These are phyloP conservation scores for Orychophragmus violaceus DNA, from an alignment of 345 rosid genomes.

Conservation along the genomic window DNA sequence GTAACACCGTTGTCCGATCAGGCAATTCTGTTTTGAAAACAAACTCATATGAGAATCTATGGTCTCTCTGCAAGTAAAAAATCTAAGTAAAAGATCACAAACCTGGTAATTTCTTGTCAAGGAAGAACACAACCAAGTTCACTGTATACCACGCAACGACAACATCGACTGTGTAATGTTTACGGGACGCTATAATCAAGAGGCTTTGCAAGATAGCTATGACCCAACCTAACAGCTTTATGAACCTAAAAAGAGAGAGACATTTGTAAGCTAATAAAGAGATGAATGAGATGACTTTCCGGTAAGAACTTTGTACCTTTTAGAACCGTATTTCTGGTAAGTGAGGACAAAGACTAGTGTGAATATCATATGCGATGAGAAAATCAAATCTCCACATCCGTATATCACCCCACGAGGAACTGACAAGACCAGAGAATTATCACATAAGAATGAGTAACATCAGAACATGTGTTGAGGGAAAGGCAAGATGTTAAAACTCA, in stretches of 20 bases:
- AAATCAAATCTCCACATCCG: constrained; percentile 97
- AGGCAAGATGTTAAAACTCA: constrained; percentile 22
- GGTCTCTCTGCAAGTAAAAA: background rate
- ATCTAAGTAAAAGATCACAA: background rate
- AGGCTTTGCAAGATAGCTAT: constrained; percentile 79
- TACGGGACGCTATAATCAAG: constrained; percentile 85
- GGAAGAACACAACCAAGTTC: constrained; percentile 79
- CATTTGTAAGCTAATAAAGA: background rate
- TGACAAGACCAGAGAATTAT: constrained; percentile 32
- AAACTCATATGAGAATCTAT: constrained; percentile 14
- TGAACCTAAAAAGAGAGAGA: constrained; percentile 37
- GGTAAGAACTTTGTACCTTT: constrained; percentile 45
- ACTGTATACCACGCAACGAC: constrained; percentile 99
- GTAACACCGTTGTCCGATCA: constrained; percentile 58
- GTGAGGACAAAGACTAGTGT: constrained; percentile 83
- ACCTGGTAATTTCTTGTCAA: constrained; percentile 98
- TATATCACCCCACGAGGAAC: constrained; percentile 87
- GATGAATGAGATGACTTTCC: background rate
- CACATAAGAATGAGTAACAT: background rate
- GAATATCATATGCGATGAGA: constrained; percentile 98
- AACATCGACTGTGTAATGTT: constrained; percentile 93
- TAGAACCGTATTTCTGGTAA: constrained; percentile 86
- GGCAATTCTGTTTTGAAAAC: constrained; percentile 60
- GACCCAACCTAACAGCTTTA: constrained; percentile 83
- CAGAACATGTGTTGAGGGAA: background rate